Evolutionary conservation across 352 stramenopile genomes (phyloP).

Genomic region (Phytophthora tentaculata): DNA sequence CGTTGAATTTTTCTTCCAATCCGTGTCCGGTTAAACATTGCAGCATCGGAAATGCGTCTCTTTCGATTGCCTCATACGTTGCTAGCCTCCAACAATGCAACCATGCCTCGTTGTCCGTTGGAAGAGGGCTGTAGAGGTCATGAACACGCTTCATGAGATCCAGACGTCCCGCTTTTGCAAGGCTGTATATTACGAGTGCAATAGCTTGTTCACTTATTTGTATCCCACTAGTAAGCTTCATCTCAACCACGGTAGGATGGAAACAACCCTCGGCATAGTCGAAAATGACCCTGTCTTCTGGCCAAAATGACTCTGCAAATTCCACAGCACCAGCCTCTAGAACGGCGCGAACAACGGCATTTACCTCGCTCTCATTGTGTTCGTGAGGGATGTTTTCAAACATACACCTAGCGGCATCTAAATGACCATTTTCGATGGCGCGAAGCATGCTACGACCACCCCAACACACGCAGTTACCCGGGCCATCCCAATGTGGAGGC

Average conservation of each 20-base stretch:
- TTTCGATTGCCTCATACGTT: not conserved
- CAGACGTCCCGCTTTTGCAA: conserved; percentile 2
- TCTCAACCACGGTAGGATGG: not conserved
- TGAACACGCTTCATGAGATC: no score
- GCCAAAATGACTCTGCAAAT: not conserved
- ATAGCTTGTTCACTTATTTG: not conserved
- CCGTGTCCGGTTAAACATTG: not conserved
- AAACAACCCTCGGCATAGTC: not conserved
- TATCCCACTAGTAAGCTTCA: not conserved
- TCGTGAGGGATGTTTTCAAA: not conserved
- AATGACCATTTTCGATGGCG: not conserved
- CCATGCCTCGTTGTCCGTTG: not conserved
- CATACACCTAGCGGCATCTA: not conserved
- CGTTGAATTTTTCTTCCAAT: not conserved
- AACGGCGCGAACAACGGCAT: not conserved
- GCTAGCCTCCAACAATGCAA: not conserved
- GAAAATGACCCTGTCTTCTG: not conserved
- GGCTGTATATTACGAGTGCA: not conserved
- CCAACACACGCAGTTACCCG: not conserved
- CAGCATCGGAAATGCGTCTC: not conserved
- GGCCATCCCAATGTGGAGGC: not conserved
- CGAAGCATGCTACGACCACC: not conserved
- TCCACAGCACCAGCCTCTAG: not conserved
- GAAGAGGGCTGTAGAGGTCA: not conserved
- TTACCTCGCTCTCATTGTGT: not conserved